Conservation (phyloP, 306 rosid genomes). For the Fragaria iinumae region DNA sequence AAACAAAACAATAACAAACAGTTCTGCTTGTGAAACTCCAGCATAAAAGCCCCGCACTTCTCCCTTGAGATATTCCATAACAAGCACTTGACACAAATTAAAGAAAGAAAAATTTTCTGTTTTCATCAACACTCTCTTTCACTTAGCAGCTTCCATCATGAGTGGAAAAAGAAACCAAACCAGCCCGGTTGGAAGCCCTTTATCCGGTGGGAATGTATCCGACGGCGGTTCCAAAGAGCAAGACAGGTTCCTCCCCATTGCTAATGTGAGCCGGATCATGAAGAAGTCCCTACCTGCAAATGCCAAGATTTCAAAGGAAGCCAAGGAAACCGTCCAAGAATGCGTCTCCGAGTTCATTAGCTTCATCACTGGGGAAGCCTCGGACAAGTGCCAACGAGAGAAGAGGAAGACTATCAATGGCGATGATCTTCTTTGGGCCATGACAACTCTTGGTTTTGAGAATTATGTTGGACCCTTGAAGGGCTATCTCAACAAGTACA, state of each 20-base stretch:
- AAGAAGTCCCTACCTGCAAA: slow-evolving; percentile 77
- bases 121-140: neutral
- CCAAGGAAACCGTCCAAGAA: slow-evolving; percentile 82
- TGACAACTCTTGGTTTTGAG: slow-evolving; percentile 82
- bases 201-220: slow-evolving; percentile 61
- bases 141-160: slow-evolving; percentile 33
- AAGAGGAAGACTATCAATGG: slow-evolving; percentile 89
- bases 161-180: slow-evolving; percentile 50
- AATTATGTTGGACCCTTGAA: slow-evolving; percentile 74
- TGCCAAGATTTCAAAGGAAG: slow-evolving; percentile 83
- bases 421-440: slow-evolving; percentile 88
- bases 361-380: slow-evolving; percentile 91
- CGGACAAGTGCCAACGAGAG: slow-evolving; percentile 78
- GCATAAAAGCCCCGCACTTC: slow-evolving; percentile 27
- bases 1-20: neutral
- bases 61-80: slow-evolving; percentile 9
- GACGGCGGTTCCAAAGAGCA: slow-evolving; percentile 64
- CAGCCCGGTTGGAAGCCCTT: slow-evolving; percentile 73
- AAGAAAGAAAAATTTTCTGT: neutral
- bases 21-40: neutral
- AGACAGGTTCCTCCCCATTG: slow-evolving; percentile 81
- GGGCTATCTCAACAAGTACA: slow-evolving; percentile 60
- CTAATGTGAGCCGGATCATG: slow-evolving; percentile 86
- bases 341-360: slow-evolving; percentile 91
- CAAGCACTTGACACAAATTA: neutral